Evolutionary conservation across 441 rosid genomes (phyloP).

Genomic region (Geranium incanum): DNA sequence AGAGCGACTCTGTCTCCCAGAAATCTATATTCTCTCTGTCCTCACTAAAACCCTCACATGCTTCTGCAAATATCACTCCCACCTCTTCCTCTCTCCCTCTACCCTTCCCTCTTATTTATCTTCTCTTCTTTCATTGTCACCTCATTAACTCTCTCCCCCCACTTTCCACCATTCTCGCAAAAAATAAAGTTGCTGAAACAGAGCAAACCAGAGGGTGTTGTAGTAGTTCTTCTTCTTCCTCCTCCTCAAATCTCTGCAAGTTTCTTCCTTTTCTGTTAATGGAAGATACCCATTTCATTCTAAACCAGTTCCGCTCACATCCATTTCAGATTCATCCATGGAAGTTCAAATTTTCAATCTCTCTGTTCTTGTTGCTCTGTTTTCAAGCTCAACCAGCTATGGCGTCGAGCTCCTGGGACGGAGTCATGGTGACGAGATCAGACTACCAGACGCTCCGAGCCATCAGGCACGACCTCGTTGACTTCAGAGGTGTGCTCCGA

Average conservation of each 20-base stretch:
- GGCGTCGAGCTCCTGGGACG: slow-evolving; percentile 43
- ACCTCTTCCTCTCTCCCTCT: not conserved
- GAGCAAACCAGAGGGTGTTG: not conserved
- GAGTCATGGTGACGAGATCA: slow-evolving; percentile 44
- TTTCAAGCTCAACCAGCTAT: slow-evolving; percentile 14
- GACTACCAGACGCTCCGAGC: slow-evolving; percentile 54
- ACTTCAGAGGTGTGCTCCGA: slow-evolving; percentile 40
- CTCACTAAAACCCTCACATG: not conserved
- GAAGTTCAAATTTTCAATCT: not conserved
- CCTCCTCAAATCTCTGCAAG: slow-evolving; percentile 1
- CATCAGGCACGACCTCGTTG: slow-evolving; percentile 45
- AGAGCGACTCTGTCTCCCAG: not conserved
- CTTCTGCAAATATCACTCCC: not conserved
- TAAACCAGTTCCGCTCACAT: slow-evolving; percentile 11
- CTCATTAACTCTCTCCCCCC: slow-evolving; percentile 18
- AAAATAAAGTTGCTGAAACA: not conserved
- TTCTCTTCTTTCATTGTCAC: slow-evolving; percentile 18
- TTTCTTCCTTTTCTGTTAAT: slow-evolving; percentile 23
- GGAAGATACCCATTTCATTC: slow-evolving; percentile 26
- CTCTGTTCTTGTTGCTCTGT: slow-evolving; percentile 29
- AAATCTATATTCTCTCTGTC: slow-evolving; percentile 2
- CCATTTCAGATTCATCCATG: slow-evolving; percentile 14
- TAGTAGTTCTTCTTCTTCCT: slow-evolving; percentile 12
- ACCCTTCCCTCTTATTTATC: not conserved
- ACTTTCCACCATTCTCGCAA: not conserved